Conservation (phyloP, 2,329 filamentous ascomycete genomes). For the Rutstroemia sydowiana region DNA sequence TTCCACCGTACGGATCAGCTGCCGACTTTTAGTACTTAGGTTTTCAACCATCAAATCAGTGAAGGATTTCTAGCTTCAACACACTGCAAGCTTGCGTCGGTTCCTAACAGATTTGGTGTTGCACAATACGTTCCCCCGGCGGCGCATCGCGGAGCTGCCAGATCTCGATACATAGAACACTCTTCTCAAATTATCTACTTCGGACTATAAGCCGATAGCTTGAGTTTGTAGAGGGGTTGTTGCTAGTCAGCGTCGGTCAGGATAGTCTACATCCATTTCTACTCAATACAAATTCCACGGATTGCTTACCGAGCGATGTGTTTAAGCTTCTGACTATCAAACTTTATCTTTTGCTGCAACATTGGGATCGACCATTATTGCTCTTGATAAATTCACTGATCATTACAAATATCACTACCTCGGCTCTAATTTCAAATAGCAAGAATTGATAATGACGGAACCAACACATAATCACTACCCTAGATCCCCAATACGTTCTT, state of each 20-base stretch:
- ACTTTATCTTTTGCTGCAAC: neutral
- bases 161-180: slow-evolving; percentile 2
- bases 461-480: slow-evolving; percentile 50
- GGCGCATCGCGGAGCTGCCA: slow-evolving; percentile 22
- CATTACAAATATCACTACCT: neutral
- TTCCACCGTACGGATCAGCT: slow-evolving; percentile 26
- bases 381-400: neutral
- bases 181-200: neutral
- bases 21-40: slow-evolving; percentile 25
- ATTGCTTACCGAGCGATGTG: slow-evolving; percentile 4
- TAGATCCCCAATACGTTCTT: slow-evolving; percentile 55
- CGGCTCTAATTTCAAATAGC: slow-evolving; percentile 17
- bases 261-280: neutral
- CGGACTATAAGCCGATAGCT: neutral
- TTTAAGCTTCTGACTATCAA: neutral
- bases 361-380: neutral
- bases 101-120: slow-evolving; percentile 26
- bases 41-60: slow-evolving; percentile 16
- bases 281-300: neutral
- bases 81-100: slow-evolving; percentile 25
- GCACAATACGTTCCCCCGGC: slow-evolving; percentile 21
- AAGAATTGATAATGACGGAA: slow-evolving; percentile 41
- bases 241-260: neutral
- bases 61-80: slow-evolving; percentile 17
- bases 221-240: neutral